Evolutionary conservation across 208 protist species (phyloP), one percentile per base, ranked within the genome.

Genomic region (Porcisia hertigi): DNA sequence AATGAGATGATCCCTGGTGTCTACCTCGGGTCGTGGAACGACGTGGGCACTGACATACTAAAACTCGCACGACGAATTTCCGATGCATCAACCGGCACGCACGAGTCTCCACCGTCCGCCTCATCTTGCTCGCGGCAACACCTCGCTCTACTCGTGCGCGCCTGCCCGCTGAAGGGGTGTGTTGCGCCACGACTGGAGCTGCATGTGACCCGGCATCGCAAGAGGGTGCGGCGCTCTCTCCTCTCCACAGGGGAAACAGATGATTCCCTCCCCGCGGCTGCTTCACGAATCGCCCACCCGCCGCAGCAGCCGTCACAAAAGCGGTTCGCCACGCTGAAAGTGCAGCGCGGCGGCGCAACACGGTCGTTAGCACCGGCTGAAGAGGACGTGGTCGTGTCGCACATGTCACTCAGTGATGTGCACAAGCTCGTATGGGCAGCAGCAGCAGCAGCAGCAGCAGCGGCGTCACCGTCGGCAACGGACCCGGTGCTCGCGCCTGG

Each of bases 1-100:
- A 75, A 88, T 59, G 82, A 88, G 52, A 90, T 93, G 60, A 67
- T 93, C 14, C 83, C 89, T 34, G 82, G 58, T 6, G 43, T 93
- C 23, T 93, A 93, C 71, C 77, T 93, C 39, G 89, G 89, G n/a
- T 79, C 79, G 36, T 59, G 74, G 36, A 73, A 73, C 12, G 85
- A 91, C 74, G 69, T 93, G 16, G 76, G 79, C 54, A 80, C 65
- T 8, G 57, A 92, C 59, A 63, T 71, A 8, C 57, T 41, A 36
- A 66, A 60, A 20, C 71, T 92, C 5, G 69, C 78, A 45, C 62
- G 62, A 2, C 69, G 76, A 2, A 39, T 92, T 43, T 18, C 34
- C 20, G 30, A 25, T 16, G 71, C 49, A 23, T 73, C 77, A 41
- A 62, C 71, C 2, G 1, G 0, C 63, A 66, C 55, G 39, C 18